Base-by-base conservation (phyloP, 371 early-diverging fungal species). In the Capillidium rhysosporum region DNA sequence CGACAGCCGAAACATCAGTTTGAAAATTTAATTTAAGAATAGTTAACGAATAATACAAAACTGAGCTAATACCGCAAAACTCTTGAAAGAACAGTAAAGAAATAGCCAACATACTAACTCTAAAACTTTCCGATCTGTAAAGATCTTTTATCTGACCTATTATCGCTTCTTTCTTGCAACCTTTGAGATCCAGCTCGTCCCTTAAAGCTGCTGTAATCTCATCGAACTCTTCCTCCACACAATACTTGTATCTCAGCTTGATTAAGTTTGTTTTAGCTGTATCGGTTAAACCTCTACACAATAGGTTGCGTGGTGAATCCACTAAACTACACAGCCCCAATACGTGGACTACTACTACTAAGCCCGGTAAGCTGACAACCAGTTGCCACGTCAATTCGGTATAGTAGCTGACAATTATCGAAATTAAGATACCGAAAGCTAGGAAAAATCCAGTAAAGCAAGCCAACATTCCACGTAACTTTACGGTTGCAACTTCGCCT, bases 51-150 rank as follows among this genome's bases (percentile, higher is more conserved):
- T 29, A 83, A 63, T 0, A 80, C 79, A 1, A 63, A 56, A 12
- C 74, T 62, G 41, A 82, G 76, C 9, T 73, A 29, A 14, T 87
- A 58, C 46, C 92, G 57, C 21, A 89, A 63, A 1, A 69, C 61
- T 39, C 80, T 76, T 38, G 90, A 76, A 29, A 88, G 87, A 47
- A 82, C 61, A 25, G 67, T 65, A 46, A 87, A 83, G 45, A 89
- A 76, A 43, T 87, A 55, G 43, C 43, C 21, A 43, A 18, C 21
- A 43, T 18, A 18, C 16, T 14, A 7, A 7, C 21, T 8, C 21
- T 8, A 21, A 43, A 21, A 18, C 18, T 43, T 7, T 43, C 18
- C 14, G 18, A 18, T 43, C 16, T 8, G 34, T 51, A 47, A 28
- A 77, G 57, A 0, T 80, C 70, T 0, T 70, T 26, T 8, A 72